Base-by-base conservation (phyloP, 495 filamentous ascomycete genomes). In the Podospora appendiculata region DNA sequence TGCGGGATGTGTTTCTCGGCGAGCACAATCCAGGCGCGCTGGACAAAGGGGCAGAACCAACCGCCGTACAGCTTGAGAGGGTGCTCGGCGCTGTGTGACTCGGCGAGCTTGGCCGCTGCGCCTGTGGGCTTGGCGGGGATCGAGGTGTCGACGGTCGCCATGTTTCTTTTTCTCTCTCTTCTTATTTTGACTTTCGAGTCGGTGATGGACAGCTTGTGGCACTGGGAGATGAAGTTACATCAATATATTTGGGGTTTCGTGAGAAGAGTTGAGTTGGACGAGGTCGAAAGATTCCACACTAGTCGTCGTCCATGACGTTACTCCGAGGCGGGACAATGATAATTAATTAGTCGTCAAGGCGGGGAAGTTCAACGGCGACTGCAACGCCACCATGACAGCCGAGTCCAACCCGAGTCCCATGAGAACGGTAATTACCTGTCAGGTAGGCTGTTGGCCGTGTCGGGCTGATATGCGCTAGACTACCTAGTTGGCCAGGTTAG, bases 1-100 rank as follows among this genome's bases (percentile, higher is more conserved):
- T 88, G 82, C 40, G 81, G 80, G 47, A 86, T 82, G n/a, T 71
- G 51, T 59, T 89, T 88, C 66, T 89, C 85, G 58, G 78, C 79
- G 36, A 89, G 71, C 11, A 80, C 78, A 51, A 83, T 77, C 80
- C 83, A 88, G 17, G 77, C 73, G 11, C 83, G 76, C 64, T 88
- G 83, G 6, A 87, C 77, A 55, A 77, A 78, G 14, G 76, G 76
- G 58, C 74, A 78, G 65, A 79, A 79, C 73, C 73, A 76, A 16
- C 66, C 67, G 36, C 68, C 73, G 62, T 76, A 75, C 13, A 76
- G 62, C 52, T 73, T 72, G n/a, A 76, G 70, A 0, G 67, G 57
- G 32, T 73, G 65, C 2, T 64, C 58, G 16, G 45, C 44, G 17
- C 59, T 40, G 59, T 74, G 73, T 2, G 52, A 32, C 7, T 58